Evolutionary conservation across 805 yeast genomes (phyloP).

Genomic region (Sungouiozyma ichnusensis): DNA sequence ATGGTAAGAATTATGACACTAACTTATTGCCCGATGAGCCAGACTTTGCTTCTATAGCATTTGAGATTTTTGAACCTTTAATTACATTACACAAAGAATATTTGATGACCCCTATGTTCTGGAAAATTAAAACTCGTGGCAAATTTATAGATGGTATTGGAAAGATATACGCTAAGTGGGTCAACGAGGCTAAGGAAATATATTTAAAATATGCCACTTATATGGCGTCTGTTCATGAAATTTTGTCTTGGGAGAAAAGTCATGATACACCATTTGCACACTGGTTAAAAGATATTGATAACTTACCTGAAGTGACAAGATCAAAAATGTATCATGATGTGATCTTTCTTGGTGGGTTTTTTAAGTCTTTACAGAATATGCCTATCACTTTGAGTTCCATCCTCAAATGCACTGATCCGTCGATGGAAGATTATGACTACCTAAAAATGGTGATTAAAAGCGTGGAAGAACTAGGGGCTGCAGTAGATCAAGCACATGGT

Average conservation of each 20-base stretch:
- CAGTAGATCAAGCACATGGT: constrained; percentile 53
- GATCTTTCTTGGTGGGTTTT: constrained; percentile 46
- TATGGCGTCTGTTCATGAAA: constrained; percentile 49
- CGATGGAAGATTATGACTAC: constrained; percentile 42
- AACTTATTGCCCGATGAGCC: constrained; percentile 39
- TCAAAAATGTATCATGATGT: constrained; percentile 41
- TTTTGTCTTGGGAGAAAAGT: constrained; percentile 38
- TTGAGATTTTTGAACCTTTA: constrained; percentile 45
- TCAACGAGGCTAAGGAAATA: constrained; percentile 41
- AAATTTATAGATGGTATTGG: constrained; percentile 57
- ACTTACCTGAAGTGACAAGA: constrained; percentile 34
- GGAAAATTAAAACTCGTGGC: constrained; percentile 50
- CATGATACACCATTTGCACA: constrained; percentile 37
- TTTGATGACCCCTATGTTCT: constrained; percentile 48
- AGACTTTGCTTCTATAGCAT: constrained; percentile 50
- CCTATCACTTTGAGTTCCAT: constrained; percentile 56
- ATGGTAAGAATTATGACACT: constrained; percentile 36
- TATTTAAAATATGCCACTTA: constrained; percentile 51
- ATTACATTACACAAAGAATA: constrained; percentile 43
- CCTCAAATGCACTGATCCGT: constrained; percentile 36
- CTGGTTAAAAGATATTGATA: constrained; percentile 48
- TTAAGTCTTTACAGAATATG: constrained; percentile 45
- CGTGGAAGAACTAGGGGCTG: constrained; percentile 43
- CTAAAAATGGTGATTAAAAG: constrained; percentile 44
- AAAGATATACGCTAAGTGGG: constrained; percentile 56